Percentiles rank a stretch among this genome's conserved stretches.
Evolutionary conservation across 2,329 filamentous ascomycete species (phyloP).

Genomic region (Fusarium circinatum): DNA sequence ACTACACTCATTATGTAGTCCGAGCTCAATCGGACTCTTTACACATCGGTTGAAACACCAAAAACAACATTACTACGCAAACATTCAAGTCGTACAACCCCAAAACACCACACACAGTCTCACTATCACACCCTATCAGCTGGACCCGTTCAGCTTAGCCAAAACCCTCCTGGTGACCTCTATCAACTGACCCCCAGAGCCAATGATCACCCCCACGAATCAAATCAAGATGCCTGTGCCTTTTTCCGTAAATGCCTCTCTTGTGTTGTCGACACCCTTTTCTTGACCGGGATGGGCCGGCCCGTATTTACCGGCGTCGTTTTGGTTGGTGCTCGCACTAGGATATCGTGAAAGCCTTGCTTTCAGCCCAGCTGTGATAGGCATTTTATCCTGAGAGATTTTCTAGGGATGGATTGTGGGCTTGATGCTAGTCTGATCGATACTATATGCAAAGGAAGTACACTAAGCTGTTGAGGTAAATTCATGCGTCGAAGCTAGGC

Average conservation of each 20-base stretch:
- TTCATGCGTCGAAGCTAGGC: not conserved
- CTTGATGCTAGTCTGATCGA: not conserved
- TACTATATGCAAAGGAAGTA: no score
- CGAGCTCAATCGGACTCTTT: not conserved
- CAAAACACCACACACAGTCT: slow-evolving; percentile 11
- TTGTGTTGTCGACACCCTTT: not conserved
- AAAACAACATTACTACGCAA: not conserved
- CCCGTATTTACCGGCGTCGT: slow-evolving; percentile 18
- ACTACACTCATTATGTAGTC: not conserved
- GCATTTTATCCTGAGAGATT: not conserved
- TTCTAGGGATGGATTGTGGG: not conserved
- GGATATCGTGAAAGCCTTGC: slow-evolving; percentile 23
- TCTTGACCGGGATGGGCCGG: slow-evolving; percentile 35
- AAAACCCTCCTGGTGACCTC: slow-evolving; percentile 22
- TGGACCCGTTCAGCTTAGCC: slow-evolving; percentile 19
- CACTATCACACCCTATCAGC: not conserved
- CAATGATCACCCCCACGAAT: slow-evolving; percentile 15
- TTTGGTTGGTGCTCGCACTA: slow-evolving; percentile 5
- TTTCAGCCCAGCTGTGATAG: slow-evolving; percentile 9
- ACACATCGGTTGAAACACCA: not conserved
- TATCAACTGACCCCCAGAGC: slow-evolving; percentile 30
- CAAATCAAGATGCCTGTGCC: slow-evolving; percentile 5
- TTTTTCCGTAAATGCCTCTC: slow-evolving; percentile 8
- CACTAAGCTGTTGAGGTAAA: not conserved
- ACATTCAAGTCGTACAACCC: slow-evolving; percentile 14